These are phyloP conservation scores for Cubamyces sp. DNA, from an alignment of 768 basidiomycete genomes.

Conservation along the genomic window DNA sequence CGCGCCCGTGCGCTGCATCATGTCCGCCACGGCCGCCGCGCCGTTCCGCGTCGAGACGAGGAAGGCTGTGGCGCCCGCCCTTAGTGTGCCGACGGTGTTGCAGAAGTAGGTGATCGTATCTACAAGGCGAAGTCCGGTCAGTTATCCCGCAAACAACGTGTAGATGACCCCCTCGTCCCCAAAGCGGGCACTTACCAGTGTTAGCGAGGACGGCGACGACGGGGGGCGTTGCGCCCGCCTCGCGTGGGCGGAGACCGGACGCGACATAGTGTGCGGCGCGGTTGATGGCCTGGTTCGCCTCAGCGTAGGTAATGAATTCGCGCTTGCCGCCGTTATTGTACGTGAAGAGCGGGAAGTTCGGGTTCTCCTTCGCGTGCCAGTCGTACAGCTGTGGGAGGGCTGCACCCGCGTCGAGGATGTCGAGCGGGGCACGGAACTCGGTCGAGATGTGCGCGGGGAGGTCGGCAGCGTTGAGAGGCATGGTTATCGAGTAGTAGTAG, in stretches of 20 bases:
- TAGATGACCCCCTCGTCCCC: background rate
- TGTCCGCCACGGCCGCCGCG: slow-evolving; percentile 35
- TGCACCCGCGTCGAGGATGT: slow-evolving; percentile 10
- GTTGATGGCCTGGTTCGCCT: slow-evolving; percentile 34
- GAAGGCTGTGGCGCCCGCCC: slow-evolving; percentile 34
- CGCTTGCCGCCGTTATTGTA: slow-evolving; percentile 24
- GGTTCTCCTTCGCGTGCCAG: slow-evolving; percentile 35
- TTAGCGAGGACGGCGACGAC: slow-evolving; percentile 33
- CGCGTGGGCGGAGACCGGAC: background rate
- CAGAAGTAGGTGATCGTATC: slow-evolving; percentile 34
- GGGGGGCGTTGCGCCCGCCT: slow-evolving; percentile 9
- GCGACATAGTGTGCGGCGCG: slow-evolving; percentile 29
- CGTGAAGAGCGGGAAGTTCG: slow-evolving; percentile 38
- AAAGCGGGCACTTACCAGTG: slow-evolving; percentile 5
- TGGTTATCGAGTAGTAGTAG: background rate
- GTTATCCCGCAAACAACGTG: background rate
- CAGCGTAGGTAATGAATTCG: slow-evolving; percentile 29
- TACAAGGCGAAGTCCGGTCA: background rate
- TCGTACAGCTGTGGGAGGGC: slow-evolving; percentile 41
- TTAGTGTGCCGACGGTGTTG: slow-evolving; percentile 23
- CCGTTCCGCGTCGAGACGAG: slow-evolving; percentile 41
- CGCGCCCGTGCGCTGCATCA: slow-evolving; percentile 23
- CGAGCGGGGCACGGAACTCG: slow-evolving; percentile 3
- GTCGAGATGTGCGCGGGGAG: slow-evolving; percentile 9
- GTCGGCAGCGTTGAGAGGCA: slow-evolving; percentile 12